Evolutionary conservation across 495 filamentous ascomycete species (phyloP).

Genomic region (Neurospora pannonica): DNA sequence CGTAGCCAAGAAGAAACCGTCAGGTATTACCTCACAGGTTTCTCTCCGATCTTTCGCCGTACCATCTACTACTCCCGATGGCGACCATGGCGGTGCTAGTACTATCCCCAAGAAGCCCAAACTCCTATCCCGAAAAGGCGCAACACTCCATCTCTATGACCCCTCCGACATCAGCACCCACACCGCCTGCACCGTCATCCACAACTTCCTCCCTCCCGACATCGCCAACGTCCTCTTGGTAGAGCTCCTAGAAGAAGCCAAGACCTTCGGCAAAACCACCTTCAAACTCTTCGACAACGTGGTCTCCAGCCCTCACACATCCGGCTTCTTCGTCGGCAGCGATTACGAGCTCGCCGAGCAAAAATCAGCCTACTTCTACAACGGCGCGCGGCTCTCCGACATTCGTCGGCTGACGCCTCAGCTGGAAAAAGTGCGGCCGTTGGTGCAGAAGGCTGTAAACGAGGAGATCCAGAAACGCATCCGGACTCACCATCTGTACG

Average conservation of each 20-base stretch:
- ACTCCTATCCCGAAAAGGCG: conserved; percentile 59
- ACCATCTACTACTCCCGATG: conserved; percentile 18
- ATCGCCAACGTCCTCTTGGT: conserved; percentile 62
- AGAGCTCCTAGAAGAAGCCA: conserved; percentile 68
- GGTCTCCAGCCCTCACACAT: conserved; percentile 72
- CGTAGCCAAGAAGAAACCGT: conserved; percentile 20
- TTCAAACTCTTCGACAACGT: conserved; percentile 84
- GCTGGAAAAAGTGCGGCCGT: conserved; percentile 53
- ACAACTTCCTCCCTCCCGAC: conserved; percentile 70
- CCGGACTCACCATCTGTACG: conserved; percentile 38
- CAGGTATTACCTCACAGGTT: conserved; percentile 37
- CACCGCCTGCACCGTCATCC: conserved; percentile 84
- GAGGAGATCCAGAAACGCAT: conserved; percentile 58
- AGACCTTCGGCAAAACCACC: conserved; percentile 59
- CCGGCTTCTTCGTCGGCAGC: conserved; percentile 69
- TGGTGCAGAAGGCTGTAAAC: conserved; percentile 68
- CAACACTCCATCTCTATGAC: conserved; percentile 72
- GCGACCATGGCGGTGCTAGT: conserved; percentile 9
- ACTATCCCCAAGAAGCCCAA: conserved; percentile 34
- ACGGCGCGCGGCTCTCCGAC: conserved; percentile 62
- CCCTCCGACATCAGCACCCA: conserved; percentile 67
- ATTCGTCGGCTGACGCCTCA: conserved; percentile 63
- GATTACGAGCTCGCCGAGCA: conserved; percentile 52
- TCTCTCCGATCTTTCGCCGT: conserved; percentile 45
- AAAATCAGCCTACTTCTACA: conserved; percentile 74